Evolutionary conservation across 208 protist species (phyloP), one percentile per base, ranked within the genome.

Genomic region (Novymonas esmeraldas): DNA sequence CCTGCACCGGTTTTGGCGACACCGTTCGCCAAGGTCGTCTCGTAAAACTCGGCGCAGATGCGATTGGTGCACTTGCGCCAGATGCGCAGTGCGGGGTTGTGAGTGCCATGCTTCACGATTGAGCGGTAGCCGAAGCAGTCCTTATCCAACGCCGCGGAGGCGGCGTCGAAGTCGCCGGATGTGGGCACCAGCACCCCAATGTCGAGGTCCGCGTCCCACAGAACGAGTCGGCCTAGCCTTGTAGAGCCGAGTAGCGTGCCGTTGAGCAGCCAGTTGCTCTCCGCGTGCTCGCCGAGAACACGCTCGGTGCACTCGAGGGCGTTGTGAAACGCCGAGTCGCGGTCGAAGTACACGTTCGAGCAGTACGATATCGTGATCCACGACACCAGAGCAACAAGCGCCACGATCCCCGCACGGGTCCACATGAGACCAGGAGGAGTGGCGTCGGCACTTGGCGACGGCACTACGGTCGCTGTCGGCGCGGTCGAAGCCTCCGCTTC

Each of bases 151-250:
- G 59, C 57, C 13, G 28, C 39, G 5, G 77, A 60, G 3, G 60
- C 49, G 14, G 36, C 56, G 20, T 70, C 76, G 61, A 90, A 78
- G 28, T 76, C 78, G 24, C 61, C 41, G n/a, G 71, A 70, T 10
- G 70, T 28, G 4, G 60, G 54, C n/a, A 76, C 36, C 56, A 89
- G 39, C 6, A 90, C 73, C 31, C 85, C 89, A 59, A 92, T 74
- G 60, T 93, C 86, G n/a, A 95, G 74, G 57, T 95, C 89, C 1
- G 82, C 77, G 64, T 95, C 89, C 89, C 89, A 95, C 46, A 95
- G 60, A 39, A 95, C 71, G n/a, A 95, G 73, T 20, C 82, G 77
- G 13, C 86, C 85, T 33, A 93, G 60, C 11, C 89, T 70, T 18
- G 70, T 84, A 45, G 73, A 81, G 16, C 89, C 89, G 9, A 95